Evolutionary conservation across 2,329 filamentous ascomycete species (phyloP).

Genomic region (Diaporthe eres): DNA sequence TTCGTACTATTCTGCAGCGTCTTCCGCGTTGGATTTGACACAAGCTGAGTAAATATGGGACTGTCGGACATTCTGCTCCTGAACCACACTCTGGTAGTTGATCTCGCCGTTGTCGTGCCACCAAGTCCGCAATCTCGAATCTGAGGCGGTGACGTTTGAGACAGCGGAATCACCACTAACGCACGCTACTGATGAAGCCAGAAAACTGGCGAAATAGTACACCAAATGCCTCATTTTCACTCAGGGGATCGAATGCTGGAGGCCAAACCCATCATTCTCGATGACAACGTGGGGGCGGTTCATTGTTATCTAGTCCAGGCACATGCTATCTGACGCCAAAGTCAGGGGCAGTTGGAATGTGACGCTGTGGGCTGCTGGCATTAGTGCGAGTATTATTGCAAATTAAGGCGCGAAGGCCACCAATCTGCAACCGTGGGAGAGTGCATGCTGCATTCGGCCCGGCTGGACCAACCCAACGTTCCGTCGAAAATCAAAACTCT

Average conservation of each 20-base stretch:
- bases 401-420: background rate
- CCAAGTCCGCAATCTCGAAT: constrained; percentile 39
- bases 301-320: background rate
- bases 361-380: background rate
- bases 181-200: background rate
- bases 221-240: background rate
- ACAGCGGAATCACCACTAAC: constrained; percentile 5
- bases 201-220: background rate
- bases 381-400: constrained; percentile 8
- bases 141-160: constrained; percentile 19
- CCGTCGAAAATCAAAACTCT: background rate
- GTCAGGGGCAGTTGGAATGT: background rate
- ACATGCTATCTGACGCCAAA: background rate
- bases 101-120: constrained; percentile 43
- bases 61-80: constrained; percentile 41
- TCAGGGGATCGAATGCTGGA: background rate
- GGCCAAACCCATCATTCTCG: background rate
- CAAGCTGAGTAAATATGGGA: constrained; percentile 42
- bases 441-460: background rate
- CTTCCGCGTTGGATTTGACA: constrained; percentile 29
- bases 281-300: background rate
- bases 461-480: background rate
- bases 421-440: background rate
- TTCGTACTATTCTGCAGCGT: background rate
- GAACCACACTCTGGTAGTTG: constrained; percentile 40